phyloP scores from a whole-genome alignment of 2,329 filamentous ascomycete genomes.

The Colletotrichum gigasporum region DNA sequence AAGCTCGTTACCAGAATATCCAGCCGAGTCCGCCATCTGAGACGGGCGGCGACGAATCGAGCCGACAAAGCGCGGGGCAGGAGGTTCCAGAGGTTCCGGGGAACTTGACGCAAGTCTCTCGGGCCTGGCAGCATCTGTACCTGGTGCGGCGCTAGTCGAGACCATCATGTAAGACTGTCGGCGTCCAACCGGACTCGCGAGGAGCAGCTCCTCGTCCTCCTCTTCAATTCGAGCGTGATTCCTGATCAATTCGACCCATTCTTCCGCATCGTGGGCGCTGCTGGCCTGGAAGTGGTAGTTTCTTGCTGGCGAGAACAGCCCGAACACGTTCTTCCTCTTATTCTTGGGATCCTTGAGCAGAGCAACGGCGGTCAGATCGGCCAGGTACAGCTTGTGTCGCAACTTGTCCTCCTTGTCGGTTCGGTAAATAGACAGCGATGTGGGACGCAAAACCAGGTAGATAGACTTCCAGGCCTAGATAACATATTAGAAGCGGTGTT shows the following conservation, averaged over 20 bases:
- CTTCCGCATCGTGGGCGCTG: conserved; percentile 77
- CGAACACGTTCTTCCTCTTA: conserved; percentile 88
- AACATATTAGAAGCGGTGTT: conserved; percentile 3
- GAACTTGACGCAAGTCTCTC: conserved; percentile 63
- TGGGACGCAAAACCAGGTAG: conserved; percentile 89
- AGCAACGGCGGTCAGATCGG: conserved; percentile 90
- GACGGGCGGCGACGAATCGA: conserved; percentile 62
- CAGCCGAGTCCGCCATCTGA: conserved; percentile 71
- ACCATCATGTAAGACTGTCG: conserved; percentile 52
- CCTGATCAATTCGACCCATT: conserved; percentile 88
- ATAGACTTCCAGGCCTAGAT: conserved; percentile 86
- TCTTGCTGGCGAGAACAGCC: conserved; percentile 87
- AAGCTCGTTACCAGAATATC: conserved; percentile 70
- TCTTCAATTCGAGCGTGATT: conserved; percentile 85
- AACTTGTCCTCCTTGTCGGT: conserved; percentile 90
- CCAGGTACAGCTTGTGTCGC: conserved; percentile 85
- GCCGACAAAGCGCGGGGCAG: conserved; percentile 43
- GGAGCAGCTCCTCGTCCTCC: conserved; percentile 84
- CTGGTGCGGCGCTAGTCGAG: conserved; percentile 1
- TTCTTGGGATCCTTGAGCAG: conserved; percentile 90
- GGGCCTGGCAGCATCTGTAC: conserved; percentile 2
- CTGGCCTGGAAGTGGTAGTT: conserved; percentile 91
- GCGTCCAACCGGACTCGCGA: conserved; percentile 71
- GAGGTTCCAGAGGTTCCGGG: conserved; percentile 63
- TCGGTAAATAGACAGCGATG: conserved; percentile 92